Evolutionary conservation across 192 early-diverging fungal species (phyloP), one percentile per base, ranked within the genome.

Genomic region (Allomyces macrogynus): DNA sequence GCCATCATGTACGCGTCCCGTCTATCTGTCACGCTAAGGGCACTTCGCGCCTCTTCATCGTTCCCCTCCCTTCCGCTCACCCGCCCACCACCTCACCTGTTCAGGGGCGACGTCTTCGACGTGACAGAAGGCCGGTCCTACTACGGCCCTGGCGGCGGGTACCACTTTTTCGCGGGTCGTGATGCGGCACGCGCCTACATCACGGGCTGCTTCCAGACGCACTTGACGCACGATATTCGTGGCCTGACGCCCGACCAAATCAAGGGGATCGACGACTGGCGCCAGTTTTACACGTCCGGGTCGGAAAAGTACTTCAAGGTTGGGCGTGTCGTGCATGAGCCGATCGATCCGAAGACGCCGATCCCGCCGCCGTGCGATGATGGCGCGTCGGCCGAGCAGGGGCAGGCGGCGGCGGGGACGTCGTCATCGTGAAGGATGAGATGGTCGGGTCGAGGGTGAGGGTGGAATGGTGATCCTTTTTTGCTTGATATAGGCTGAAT

Each of bases 111-210:
- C 44, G 89, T 99, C 4, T 99, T 90, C 78, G 96, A 99, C 67
- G 96, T 99, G 10, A 80, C 87, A 5, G 72, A 68, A 0, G 89
- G 92, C 22, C 69, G 73, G 57, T 72, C 77, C 1, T 90, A 87
- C 71, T 99, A 99, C 65, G 89, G 89, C 5, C 80, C 77, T 61
- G 85, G 82, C 12, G 88, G 85, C 14, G 76, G 89, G 16, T 99
- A 97, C 74, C 71, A 80, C 44, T 83, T 90, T 72, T 99, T 95
- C 77, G 76, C 90, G 9, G 94, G 96, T 1, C 79, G 78, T 49
- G 96, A 99, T 75, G 91, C 92, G 4, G 84, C 93, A 14, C 78
- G 96, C 26, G 92, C 96, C 14, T 99, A 88, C 71, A 86, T 87
- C 20, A 99, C 96, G 3, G 93, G 93, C 42, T 99, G 96, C 72